Evolutionary conservation across 1,284 basidiomycete genomes (phyloP).

Genomic region (Lignosus rhinocerotis): DNA sequence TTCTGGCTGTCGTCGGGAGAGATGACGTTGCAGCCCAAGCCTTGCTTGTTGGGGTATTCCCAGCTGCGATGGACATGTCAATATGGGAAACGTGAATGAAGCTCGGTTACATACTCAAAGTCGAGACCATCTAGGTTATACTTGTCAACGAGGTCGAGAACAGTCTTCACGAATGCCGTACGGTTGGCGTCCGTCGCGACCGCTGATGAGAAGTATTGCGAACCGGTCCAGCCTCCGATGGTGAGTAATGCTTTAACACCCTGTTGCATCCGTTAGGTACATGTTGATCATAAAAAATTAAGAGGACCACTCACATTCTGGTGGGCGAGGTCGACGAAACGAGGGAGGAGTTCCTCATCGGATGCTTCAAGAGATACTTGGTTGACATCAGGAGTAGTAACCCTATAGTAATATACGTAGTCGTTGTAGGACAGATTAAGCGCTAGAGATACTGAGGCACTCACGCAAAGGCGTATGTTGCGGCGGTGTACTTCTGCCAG

Average conservation of each 20-base stretch:
- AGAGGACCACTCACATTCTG: constrained; percentile 40
- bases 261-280: constrained; percentile 30
- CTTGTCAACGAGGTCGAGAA: constrained; percentile 51
- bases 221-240: constrained; percentile 83
- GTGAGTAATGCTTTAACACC: constrained; percentile 64
- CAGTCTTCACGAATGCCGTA: constrained; percentile 62
- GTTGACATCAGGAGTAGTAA: constrained; percentile 42
- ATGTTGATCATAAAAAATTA: not conserved
- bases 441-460: constrained; percentile 41
- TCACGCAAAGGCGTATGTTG: constrained; percentile 46
- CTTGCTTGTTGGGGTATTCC: constrained; percentile 72
- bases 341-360: constrained; percentile 42
- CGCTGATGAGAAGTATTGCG: constrained; percentile 65
- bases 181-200: constrained; percentile 56
- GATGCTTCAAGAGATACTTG: constrained; percentile 41
- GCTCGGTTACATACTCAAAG: constrained; percentile 49
- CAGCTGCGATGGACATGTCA: constrained; percentile 50
- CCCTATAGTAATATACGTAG: not conserved
- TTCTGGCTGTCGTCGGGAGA: constrained; percentile 64
- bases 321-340: constrained; percentile 53
- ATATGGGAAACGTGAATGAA: not conserved
- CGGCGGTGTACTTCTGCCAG: constrained; percentile 53
- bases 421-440: not conserved
- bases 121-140: constrained; percentile 77
- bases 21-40: constrained; percentile 62